A percentile compares a stretch with the other conserved stretches of the same genome.
These are phyloP conservation scores for Moniliella sp. DNA, from an alignment of 1,284 basidiomycete species.

Conservation along the genomic window DNA sequence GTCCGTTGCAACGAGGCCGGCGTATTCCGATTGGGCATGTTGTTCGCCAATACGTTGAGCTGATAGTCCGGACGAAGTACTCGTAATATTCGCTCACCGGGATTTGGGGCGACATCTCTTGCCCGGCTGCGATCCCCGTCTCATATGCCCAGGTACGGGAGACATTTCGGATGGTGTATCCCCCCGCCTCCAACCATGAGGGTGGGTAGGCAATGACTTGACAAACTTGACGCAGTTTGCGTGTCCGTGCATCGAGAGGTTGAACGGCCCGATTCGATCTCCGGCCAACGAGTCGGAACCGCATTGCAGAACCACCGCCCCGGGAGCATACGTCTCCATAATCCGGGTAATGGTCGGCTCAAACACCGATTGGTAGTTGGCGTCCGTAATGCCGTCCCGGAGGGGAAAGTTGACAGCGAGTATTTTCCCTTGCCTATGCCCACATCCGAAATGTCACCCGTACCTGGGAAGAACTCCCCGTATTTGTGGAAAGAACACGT, in stretches of 20 bases:
- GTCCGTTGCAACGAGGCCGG: conserved; percentile 78
- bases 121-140: conserved; percentile 87
- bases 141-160: conserved; percentile 93
- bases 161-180: conserved; percentile 95
- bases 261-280: conserved; percentile 85
- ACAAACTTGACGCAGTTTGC: conserved; percentile 93
- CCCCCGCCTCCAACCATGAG: conserved; percentile 83
- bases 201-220: conserved; percentile 76
- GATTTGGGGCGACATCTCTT: conserved; percentile 45
- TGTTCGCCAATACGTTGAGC: conserved; percentile 79
- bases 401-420: conserved; percentile 81
- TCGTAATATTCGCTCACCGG: conserved; percentile 50
- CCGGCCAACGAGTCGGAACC: conserved; percentile 94
- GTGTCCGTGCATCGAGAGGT: conserved; percentile 89
- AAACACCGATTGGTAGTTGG: conserved; percentile 82
- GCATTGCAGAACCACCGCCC: conserved; percentile 88
- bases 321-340: conserved; percentile 90
- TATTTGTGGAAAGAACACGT: conserved; percentile 96
- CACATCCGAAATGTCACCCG: conserved; percentile 77
- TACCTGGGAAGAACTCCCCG: conserved; percentile 96
- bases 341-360: conserved; percentile 96
- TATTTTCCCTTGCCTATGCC: conserved; percentile 57
- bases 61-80: conserved; percentile 96
- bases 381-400: conserved; percentile 84
- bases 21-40: conserved; percentile 76